Conservation (phyloP, 2,329 filamentous ascomycete species). For the Ceratocystis colombiana region DNA sequence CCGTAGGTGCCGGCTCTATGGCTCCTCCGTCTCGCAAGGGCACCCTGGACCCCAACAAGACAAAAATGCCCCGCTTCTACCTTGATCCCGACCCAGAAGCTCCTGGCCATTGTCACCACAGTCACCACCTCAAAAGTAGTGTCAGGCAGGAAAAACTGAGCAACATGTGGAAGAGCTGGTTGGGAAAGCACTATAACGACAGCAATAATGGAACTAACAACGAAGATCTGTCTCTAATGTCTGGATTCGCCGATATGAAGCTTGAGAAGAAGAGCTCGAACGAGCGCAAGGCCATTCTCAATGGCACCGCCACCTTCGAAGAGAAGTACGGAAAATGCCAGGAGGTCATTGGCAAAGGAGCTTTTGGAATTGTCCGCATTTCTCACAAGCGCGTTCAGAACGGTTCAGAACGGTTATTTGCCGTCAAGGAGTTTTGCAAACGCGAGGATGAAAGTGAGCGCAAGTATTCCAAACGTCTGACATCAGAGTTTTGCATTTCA, state of each 20-base stretch:
- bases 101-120: slow-evolving; percentile 71
- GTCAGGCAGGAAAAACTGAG: slow-evolving; percentile 90
- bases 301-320: slow-evolving; percentile 62
- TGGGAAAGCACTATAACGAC: slow-evolving; percentile 71
- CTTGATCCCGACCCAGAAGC: slow-evolving; percentile 44
- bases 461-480: slow-evolving; percentile 95
- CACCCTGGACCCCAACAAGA: slow-evolving; percentile 15
- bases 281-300: slow-evolving; percentile 39
- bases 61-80: slow-evolving; percentile 24
- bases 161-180: slow-evolving; percentile 77
- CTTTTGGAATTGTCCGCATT: slow-evolving; percentile 94
- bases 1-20: slow-evolving; percentile 9
- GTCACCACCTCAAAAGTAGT: slow-evolving; percentile 79
- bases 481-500: slow-evolving; percentile 96
- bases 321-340: slow-evolving; percentile 99
- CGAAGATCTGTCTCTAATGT: slow-evolving; percentile 82
- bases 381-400: slow-evolving; percentile 88
- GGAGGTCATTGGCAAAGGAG: slow-evolving; percentile 88
- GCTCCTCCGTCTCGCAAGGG: slow-evolving; percentile 18
- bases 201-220: slow-evolving; percentile 35
- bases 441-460: slow-evolving; percentile 89
- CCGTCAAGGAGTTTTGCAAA: slow-evolving; percentile 95
- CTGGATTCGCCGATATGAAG: slow-evolving; percentile 90
- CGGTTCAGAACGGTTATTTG: slow-evolving; percentile 83
- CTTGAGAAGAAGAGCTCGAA: slow-evolving; percentile 25